A percentile compares a stretch with the other conserved stretches of the same genome.
Conservation (phyloP, 2,329 filamentous ascomycete species). For the Ophiostoma quercus region DNA sequence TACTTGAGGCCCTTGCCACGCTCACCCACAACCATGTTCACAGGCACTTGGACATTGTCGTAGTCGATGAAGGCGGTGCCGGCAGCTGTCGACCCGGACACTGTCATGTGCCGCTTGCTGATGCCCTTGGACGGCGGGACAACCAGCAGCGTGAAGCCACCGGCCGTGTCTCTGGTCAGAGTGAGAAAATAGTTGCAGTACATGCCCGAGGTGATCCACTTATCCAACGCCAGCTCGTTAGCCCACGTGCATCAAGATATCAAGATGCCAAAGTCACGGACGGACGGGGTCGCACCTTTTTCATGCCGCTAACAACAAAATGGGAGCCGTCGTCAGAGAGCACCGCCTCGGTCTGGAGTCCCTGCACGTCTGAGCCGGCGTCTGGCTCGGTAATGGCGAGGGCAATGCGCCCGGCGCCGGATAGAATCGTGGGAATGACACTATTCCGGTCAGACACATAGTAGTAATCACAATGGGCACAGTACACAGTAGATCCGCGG, state of each 20-base stretch:
- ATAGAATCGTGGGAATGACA: not conserved
- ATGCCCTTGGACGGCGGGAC: not conserved
- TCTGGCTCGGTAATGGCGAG: constrained; percentile 2
- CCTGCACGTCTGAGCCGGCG: not conserved
- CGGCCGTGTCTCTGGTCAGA: not conserved
- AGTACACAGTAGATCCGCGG: too few relatives aligned
- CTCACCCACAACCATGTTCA: constrained; percentile 8
- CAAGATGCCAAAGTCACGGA: too few relatives aligned
- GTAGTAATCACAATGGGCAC: not conserved
- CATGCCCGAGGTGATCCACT: not conserved
- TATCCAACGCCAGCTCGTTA: too few relatives aligned
- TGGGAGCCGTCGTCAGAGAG: not conserved
- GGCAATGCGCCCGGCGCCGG: not conserved
- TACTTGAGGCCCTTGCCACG: not conserved
- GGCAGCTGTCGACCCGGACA: not conserved
- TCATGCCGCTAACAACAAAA: not conserved
- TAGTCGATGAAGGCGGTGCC: not conserved
- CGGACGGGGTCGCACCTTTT: not conserved
- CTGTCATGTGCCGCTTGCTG: constrained; percentile 3
- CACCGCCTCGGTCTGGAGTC: not conserved
- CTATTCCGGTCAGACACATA: not conserved
- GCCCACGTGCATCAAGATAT: too few relatives aligned
- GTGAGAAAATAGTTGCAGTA: not conserved
- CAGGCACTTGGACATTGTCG: constrained; percentile 1
- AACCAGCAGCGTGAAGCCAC: not conserved